These are phyloP conservation scores for Forsythia suspensa DNA, from an alignment of 257 asterid genomes.

Conservation along the genomic window DNA sequence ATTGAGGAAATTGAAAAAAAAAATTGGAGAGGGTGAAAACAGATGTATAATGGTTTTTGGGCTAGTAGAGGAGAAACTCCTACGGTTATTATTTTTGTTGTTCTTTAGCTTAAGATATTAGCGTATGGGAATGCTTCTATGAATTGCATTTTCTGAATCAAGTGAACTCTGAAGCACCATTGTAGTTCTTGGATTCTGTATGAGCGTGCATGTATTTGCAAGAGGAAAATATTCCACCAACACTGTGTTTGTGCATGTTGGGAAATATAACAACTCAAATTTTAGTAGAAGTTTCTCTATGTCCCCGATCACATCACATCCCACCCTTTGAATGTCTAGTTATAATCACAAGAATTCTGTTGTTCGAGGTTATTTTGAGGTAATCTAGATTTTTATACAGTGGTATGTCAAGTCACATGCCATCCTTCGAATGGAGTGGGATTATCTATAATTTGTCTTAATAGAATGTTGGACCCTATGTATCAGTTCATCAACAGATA, in stretches of 20 bases:
- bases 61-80: too few species aligned
- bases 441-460: not conserved
- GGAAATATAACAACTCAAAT: not conserved
- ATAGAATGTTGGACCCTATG: too few species aligned
- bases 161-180: not conserved
- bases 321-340: too few species aligned
- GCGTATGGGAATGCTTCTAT: not conserved
- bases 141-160: not conserved
- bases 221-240: not conserved
- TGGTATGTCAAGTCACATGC: not conserved
- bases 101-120: not conserved
- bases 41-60: too few species aligned
- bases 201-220: not conserved
- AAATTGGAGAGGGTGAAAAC: too few species aligned
- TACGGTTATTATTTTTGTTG: not conserved
- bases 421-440: not conserved
- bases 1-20: too few species aligned
- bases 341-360: too few species aligned
- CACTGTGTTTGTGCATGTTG: not conserved
- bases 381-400: not conserved
- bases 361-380: not conserved
- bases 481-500: not conserved
- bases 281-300: not conserved
- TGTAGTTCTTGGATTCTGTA: not conserved
- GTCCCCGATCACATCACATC: too few species aligned